Conservation (phyloP, 73 alveolate species). For the Urostyla sp. region DNA sequence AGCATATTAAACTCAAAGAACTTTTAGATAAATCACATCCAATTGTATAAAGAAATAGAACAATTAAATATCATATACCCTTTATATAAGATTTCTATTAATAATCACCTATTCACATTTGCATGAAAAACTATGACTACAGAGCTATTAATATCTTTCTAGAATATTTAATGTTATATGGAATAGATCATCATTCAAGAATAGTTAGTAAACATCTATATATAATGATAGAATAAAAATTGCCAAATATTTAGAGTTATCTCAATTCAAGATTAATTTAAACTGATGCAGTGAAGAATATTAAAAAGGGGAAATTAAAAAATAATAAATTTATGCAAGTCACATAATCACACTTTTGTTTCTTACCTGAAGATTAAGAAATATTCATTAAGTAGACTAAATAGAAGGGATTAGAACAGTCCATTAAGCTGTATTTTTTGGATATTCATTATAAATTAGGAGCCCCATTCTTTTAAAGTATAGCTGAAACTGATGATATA, state of each 20-base stretch:
- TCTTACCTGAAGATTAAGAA: no score
- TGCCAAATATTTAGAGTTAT: slow-evolving; percentile 42
- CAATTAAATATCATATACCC: slow-evolving; percentile 9
- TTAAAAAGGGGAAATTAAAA: slow-evolving; percentile 42
- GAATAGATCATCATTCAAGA: slow-evolving; percentile 51
- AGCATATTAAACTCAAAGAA: no score
- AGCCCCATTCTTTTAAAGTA: background rate
- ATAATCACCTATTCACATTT: slow-evolving; percentile 51
- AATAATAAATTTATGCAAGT: no score
- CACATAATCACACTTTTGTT: no score
- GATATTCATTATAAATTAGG: slow-evolving; percentile 43
- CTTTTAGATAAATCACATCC: slow-evolving; percentile 4
- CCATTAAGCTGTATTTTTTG: slow-evolving; percentile 27
- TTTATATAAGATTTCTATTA: slow-evolving; percentile 21
- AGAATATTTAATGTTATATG: slow-evolving; percentile 20
- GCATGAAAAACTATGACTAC: slow-evolving; percentile 14
- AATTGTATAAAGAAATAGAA: background rate
- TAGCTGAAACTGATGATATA: slow-evolving; percentile 43
- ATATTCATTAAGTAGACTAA: no score
- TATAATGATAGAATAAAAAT: slow-evolving; percentile 27
- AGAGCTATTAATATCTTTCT: slow-evolving; percentile 42
- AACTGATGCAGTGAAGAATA: background rate
- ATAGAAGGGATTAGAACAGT: no score
- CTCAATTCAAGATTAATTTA: slow-evolving; percentile 25
- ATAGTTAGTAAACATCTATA: slow-evolving; percentile 20